Percentiles rank a stretch among this genome's conserved stretches.
phyloP scores from a whole-genome alignment of 2,329 filamentous ascomycete genomes.

The Elsinoe batatas region DNA sequence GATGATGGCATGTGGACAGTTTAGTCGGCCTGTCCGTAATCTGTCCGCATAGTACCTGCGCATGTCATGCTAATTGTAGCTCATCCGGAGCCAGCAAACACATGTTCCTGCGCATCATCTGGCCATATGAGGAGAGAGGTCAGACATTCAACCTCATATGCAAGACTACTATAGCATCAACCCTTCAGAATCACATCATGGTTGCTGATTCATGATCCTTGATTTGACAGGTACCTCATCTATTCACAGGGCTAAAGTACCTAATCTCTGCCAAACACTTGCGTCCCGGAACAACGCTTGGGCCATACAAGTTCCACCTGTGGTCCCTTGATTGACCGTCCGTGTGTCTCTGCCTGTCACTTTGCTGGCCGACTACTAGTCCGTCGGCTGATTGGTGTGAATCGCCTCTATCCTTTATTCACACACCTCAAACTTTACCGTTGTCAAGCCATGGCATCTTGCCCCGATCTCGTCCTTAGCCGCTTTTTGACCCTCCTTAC shows the following conservation, averaged over 20 bases:
- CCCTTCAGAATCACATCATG: background rate
- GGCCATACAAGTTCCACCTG: background rate
- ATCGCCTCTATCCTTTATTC: background rate
- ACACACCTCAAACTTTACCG: slow-evolving; percentile 9
- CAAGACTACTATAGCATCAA: background rate
- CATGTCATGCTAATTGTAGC: background rate
- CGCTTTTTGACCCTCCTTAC: slow-evolving; percentile 5
- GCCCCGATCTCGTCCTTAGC: slow-evolving; percentile 9
- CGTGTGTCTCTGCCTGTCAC: slow-evolving; percentile 10
- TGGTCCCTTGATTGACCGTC: slow-evolving; percentile 1
- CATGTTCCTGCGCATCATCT: slow-evolving; percentile 7
- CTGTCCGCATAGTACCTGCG: background rate
- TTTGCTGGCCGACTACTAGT: background rate
- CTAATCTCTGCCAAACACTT: slow-evolving; percentile 7
- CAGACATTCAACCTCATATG: background rate
- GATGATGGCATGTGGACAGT: background rate
- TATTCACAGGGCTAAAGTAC: background rate
- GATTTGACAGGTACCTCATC: slow-evolving; percentile 6
- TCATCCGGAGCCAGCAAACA: background rate
- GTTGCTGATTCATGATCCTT: background rate
- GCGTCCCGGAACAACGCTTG: background rate
- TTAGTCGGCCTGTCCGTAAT: background rate
- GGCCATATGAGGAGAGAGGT: no score
- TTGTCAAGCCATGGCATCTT: slow-evolving; percentile 8
- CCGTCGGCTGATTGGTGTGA: background rate